phyloP scores from a whole-genome alignment of 495 filamentous ascomycete species.

The Penicillium lividum region DNA sequence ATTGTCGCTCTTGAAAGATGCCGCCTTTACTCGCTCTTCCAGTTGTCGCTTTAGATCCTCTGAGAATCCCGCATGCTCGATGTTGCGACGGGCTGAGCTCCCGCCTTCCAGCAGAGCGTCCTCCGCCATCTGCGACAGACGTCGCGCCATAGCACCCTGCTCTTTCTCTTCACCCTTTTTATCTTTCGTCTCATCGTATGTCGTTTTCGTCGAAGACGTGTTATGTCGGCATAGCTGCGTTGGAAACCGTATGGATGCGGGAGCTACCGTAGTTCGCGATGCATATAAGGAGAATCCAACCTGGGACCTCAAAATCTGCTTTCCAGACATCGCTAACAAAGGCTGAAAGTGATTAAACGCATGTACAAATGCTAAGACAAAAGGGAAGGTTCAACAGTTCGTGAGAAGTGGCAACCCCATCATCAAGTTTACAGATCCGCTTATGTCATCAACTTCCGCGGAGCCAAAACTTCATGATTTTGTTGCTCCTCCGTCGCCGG shows the following conservation, averaged over 20 bases:
- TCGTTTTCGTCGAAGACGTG: constrained; percentile 12
- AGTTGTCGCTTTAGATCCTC: constrained; percentile 78
- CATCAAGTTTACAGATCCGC: constrained; percentile 3
- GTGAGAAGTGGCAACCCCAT: constrained; percentile 6
- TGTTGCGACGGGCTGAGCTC: constrained; percentile 67
- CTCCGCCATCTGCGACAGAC: constrained; percentile 78
- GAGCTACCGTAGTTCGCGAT: constrained; percentile 15
- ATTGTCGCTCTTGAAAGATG: constrained; percentile 70
- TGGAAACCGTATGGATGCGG: constrained; percentile 27
- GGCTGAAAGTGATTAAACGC: neutral
- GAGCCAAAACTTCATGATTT: constrained; percentile 38
- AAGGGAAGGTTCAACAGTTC: neutral
- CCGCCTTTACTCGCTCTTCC: constrained; percentile 69
- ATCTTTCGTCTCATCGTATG: constrained; percentile 13
- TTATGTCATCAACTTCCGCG: constrained; percentile 48
- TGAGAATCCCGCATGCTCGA: constrained; percentile 83
- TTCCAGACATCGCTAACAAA: constrained; percentile 26
- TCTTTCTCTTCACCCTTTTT: constrained; percentile 18
- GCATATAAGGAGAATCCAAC: constrained; percentile 17
- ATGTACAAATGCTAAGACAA: neutral
- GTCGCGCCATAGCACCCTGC: constrained; percentile 63
- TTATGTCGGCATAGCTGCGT: constrained; percentile 26
- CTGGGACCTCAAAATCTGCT: constrained; percentile 19
- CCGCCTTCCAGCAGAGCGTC: constrained; percentile 72
- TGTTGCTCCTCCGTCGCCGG: constrained; percentile 18